phyloP scores from a whole-genome alignment of 2,329 filamentous ascomycete species.

The Fusarium sp. region DNA sequence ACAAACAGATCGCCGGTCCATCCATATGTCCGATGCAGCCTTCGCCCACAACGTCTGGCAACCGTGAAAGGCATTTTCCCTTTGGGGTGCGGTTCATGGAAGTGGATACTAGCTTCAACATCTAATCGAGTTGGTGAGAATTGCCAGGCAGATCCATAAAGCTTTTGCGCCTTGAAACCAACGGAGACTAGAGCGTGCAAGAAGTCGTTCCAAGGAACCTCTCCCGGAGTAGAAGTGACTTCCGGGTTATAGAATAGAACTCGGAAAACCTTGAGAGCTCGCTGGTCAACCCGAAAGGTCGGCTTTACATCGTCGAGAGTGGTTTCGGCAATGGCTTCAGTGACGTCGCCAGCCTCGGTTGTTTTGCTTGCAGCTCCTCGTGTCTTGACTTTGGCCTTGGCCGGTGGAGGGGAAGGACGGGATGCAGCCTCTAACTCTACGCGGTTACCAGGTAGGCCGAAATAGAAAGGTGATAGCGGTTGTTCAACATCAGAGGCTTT shows the following conservation, averaged over 20 bases:
- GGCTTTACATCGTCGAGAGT: conserved; percentile 3
- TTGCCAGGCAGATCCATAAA: conserved; percentile 74
- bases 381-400: conserved; percentile 45
- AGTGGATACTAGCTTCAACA: conserved; percentile 66
- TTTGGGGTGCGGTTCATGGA: conserved; percentile 72
- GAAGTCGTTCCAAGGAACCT: conserved; percentile 68
- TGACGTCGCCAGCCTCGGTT: not conserved
- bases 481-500: conserved; percentile 18
- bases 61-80: conserved; percentile 64
- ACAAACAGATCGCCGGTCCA: conserved; percentile 65
- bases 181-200: conserved; percentile 65
- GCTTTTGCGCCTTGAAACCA: conserved; percentile 68
- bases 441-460: conserved; percentile 6
- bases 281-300: conserved; percentile 49
- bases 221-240: conserved; percentile 58
- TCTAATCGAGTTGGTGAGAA: conserved; percentile 63
- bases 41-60: conserved; percentile 63
- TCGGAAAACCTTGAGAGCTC: conserved; percentile 55
- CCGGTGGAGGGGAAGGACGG: not conserved
- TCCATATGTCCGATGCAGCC: conserved; percentile 65
- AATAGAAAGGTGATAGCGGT: conserved; percentile 48
- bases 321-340: not conserved
- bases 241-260: conserved; percentile 60
- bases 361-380: conserved; percentile 10
- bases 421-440: not conserved